These are phyloP conservation scores for Geoglossum cookeanum DNA, from an alignment of 2,329 filamentous ascomycete genomes.

Conservation along the genomic window DNA sequence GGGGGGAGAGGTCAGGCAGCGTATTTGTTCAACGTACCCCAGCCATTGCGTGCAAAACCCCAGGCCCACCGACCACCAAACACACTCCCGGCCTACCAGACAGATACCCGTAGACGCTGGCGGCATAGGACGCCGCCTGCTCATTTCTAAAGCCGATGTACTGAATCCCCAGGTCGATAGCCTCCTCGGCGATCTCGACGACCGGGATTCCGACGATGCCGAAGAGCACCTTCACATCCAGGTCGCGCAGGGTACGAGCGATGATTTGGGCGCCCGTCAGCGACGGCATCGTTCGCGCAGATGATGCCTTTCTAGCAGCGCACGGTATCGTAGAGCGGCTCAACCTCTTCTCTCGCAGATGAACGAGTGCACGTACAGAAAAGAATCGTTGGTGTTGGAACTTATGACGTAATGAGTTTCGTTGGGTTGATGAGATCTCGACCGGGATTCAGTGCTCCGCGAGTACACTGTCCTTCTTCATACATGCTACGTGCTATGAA, in stretches of 20 bases:
- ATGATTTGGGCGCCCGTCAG: slow-evolving; percentile 27
- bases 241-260: slow-evolving; percentile 27
- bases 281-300: slow-evolving; percentile 10
- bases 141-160: slow-evolving; percentile 41
- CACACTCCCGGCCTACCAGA: slow-evolving; percentile 36
- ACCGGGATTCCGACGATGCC: slow-evolving; percentile 36
- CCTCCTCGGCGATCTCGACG: slow-evolving; percentile 37
- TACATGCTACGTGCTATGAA: too few species aligned
- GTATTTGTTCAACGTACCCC: slow-evolving; percentile 22
- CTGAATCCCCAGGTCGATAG: slow-evolving; percentile 34
- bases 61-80: slow-evolving; percentile 38
- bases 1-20: slow-evolving; percentile 2
- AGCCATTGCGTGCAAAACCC: slow-evolving; percentile 37
- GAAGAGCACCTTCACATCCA: slow-evolving; percentile 32
- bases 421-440: not conserved
- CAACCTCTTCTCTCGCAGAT: not conserved
- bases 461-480: too few species aligned
- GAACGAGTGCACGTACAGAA: not conserved
- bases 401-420: not conserved
- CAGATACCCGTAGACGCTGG: slow-evolving; percentile 38
- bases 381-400: not conserved
- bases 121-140: slow-evolving; percentile 38
- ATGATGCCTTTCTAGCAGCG: not conserved
- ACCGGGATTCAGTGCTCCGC: too few species aligned
- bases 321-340: not conserved